Evolutionary conservation across 441 rosid species (phyloP).

Genomic region (Erodium moschatum): DNA sequence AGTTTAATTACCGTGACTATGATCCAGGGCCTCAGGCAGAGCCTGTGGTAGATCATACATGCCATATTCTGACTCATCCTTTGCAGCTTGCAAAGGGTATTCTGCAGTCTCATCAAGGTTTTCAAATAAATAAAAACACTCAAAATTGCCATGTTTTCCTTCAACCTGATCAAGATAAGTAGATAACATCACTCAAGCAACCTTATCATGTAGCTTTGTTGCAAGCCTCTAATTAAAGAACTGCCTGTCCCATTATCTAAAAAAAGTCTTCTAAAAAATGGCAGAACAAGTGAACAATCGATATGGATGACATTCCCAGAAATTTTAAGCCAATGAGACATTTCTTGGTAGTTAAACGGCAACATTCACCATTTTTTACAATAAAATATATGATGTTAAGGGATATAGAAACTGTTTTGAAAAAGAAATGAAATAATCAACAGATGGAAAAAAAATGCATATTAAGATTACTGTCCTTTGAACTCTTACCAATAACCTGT

Average conservation of each 20-base stretch:
- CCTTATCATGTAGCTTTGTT: background rate
- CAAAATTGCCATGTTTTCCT: conserved; percentile 49
- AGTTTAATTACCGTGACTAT: conserved; percentile 48
- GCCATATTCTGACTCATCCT: conserved; percentile 26
- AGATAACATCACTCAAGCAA: conserved; percentile 17
- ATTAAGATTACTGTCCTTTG: conserved; percentile 11
- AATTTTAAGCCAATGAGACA: background rate
- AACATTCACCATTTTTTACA: background rate
- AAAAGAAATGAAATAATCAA: background rate
- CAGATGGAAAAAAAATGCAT: conserved; percentile 2
- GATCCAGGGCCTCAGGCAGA: conserved; percentile 51
- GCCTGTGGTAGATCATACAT: conserved; percentile 48
- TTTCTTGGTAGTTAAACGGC: background rate
- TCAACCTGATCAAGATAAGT: conserved; percentile 46
- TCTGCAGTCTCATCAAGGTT: conserved; percentile 36
- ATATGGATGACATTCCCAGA: conserved; percentile 14
- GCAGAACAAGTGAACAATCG: background rate
- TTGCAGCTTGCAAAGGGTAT: conserved; percentile 30
- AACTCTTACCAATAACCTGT: conserved; percentile 66
- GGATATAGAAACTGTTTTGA: background rate
- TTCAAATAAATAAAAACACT: conserved; percentile 76
- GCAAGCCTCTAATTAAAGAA: background rate
- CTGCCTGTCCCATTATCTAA: background rate
- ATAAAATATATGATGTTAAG: conserved; percentile 9
- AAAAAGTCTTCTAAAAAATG: conserved; percentile 7